Evolutionary conservation across 176 grass and related monocot genomes (phyloP).

Genomic region (Avena sativa): DNA sequence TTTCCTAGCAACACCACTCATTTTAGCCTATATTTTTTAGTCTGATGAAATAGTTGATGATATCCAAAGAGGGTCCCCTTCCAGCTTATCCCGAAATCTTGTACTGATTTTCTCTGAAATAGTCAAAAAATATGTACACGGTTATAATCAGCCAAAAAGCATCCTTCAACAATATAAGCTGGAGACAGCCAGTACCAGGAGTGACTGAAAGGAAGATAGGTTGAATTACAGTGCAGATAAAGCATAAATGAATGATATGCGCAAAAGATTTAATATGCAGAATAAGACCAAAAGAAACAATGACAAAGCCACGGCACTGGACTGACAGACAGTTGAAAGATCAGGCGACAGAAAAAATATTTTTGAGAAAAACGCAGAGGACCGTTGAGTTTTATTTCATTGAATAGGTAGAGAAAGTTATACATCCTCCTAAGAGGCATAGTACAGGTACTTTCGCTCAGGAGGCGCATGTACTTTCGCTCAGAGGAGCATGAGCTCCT

Average conservation of each 20-base stretch:
- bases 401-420: too few species aligned
- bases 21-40: constrained; percentile 47
- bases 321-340: neutral
- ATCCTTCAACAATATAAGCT: constrained; percentile 34
- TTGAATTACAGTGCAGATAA: constrained; percentile 8
- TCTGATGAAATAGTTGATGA: neutral
- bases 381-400: too few species aligned
- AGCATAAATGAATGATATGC: neutral
- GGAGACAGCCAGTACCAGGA: constrained; percentile 8
- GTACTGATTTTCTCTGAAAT: constrained; percentile 51
- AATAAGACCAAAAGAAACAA: constrained; percentile 3
- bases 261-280: neutral
- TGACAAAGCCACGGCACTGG: neutral
- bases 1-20: constrained; percentile 63
- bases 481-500: neutral
- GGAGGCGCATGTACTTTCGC: neutral
- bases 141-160: constrained; percentile 24
- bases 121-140: constrained; percentile 23
- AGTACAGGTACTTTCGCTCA: neutral
- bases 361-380: too few species aligned
- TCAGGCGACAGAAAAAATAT: neutral
- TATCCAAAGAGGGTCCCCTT: constrained; percentile 24
- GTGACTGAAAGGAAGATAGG: constrained; percentile 12
- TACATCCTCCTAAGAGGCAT: too few species aligned
- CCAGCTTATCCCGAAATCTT: constrained; percentile 26